These are phyloP conservation scores for Botrytis medusae DNA, from an alignment of 2,329 filamentous ascomycete species.

Conservation along the genomic window DNA sequence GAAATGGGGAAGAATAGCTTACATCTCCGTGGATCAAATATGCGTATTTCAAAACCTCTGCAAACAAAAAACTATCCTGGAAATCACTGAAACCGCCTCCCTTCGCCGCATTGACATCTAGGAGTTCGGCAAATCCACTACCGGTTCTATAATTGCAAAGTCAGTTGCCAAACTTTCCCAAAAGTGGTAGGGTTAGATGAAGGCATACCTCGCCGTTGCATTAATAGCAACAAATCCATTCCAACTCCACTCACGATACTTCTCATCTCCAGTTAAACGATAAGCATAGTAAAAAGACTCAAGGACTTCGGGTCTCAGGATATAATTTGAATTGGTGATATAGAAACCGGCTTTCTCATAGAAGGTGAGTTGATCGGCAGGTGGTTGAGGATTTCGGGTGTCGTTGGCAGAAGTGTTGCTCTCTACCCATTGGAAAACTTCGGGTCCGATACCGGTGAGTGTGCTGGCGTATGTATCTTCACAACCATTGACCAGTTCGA, in stretches of 20 bases:
- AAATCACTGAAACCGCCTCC: constrained; percentile 66
- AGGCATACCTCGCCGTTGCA: constrained; percentile 47
- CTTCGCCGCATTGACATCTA: constrained; percentile 60
- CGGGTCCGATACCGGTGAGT: constrained; percentile 73
- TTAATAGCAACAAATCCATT: constrained; percentile 71
- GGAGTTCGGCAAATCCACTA: constrained; percentile 66
- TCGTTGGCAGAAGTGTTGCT: constrained; percentile 41
- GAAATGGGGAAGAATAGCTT: constrained; percentile 22
- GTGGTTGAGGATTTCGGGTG: constrained; percentile 44
- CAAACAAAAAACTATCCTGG: constrained; percentile 87
- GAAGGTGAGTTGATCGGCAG: constrained; percentile 53
- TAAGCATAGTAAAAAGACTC: constrained; percentile 88
- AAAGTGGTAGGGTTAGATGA: neutral
- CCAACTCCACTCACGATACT: constrained; percentile 85
- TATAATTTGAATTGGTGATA: constrained; percentile 60
- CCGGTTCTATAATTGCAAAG: constrained; percentile 46
- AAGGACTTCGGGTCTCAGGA: constrained; percentile 76
- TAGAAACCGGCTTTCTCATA: constrained; percentile 71
- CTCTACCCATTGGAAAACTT: constrained; percentile 60
- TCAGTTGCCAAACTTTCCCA: neutral
- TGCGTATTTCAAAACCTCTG: constrained; percentile 82
- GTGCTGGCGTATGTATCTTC: constrained; percentile 70
- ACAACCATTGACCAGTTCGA: constrained; percentile 70
- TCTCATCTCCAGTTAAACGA: constrained; percentile 69
- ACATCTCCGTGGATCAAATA: constrained; percentile 59